Evolutionary conservation across 2,329 filamentous ascomycete species (phyloP).

Genomic region (Septoria linicola): DNA sequence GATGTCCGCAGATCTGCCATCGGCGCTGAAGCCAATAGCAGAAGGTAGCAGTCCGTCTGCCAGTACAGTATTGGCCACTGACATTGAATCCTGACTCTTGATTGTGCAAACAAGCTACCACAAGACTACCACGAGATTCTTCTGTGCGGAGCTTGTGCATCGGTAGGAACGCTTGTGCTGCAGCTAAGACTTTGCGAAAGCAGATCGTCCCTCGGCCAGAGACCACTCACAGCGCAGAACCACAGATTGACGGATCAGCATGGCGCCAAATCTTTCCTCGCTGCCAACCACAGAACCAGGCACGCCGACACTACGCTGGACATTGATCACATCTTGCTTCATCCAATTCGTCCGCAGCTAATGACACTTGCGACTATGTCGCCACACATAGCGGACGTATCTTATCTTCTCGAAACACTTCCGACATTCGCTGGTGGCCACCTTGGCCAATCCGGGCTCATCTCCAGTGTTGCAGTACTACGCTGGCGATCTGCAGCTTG

Average conservation of each 20-base stretch:
- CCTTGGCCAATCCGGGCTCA: conserved; percentile 18
- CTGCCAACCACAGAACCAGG: background rate
- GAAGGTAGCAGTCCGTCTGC: too few species aligned
- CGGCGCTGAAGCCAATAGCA: too few species aligned
- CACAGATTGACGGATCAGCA: background rate
- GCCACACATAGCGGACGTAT: background rate
- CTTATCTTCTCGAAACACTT: conserved; percentile 17
- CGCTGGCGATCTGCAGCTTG: conserved; percentile 1
- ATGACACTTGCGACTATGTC: conserved; percentile 13
- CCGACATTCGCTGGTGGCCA: conserved; percentile 17
- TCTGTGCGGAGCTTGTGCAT: conserved; percentile 17
- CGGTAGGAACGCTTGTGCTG: conserved; percentile 12
- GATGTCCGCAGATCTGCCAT: too few species aligned
- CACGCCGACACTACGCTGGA: background rate
- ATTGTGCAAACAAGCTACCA: conserved; percentile 1
- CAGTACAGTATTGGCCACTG: too few species aligned
- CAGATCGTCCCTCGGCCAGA: conserved; percentile 2
- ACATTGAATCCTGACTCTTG: too few species aligned
- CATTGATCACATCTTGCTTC: background rate
- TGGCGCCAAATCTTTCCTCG: background rate
- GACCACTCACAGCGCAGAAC: conserved; percentile 9
- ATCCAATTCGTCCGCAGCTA: conserved; percentile 14
- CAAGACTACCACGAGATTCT: conserved; percentile 13
- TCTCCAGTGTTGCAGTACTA: background rate
- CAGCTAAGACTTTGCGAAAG: conserved; percentile 6